Conservation (phyloP, 2,329 filamentous ascomycete species). For the Lasiodiplodia sp. region DNA sequence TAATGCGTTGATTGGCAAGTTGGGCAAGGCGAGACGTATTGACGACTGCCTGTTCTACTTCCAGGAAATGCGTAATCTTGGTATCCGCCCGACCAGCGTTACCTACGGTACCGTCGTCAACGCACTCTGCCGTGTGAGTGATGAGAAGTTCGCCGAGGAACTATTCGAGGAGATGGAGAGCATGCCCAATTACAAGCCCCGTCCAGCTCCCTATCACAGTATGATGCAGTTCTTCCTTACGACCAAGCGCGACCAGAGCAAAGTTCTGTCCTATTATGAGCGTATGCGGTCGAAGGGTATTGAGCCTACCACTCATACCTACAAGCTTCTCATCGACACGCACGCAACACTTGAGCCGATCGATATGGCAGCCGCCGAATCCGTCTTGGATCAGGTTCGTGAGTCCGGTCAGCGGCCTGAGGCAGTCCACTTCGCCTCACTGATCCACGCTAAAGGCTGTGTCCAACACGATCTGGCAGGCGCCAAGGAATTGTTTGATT, state of each 20-base stretch:
- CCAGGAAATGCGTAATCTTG: slow-evolving; percentile 91
- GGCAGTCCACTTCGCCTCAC: slow-evolving; percentile 91
- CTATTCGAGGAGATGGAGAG: slow-evolving; percentile 99
- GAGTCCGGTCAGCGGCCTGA: slow-evolving; percentile 78
- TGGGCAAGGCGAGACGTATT: slow-evolving; percentile 96
- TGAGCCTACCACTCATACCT: slow-evolving; percentile 91
- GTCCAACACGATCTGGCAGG: slow-evolving; percentile 90
- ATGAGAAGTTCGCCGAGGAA: slow-evolving; percentile 97
- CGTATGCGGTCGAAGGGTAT: slow-evolving; percentile 91
- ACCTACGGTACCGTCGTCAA: slow-evolving; percentile 99
- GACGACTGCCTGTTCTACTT: slow-evolving; percentile 99
- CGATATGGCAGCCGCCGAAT: slow-evolving; percentile 86
- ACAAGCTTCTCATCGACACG: slow-evolving; percentile 95
- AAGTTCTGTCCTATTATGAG: slow-evolving; percentile 93
- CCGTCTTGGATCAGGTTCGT: slow-evolving; percentile 80
- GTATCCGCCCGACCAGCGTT: slow-evolving; percentile 94
- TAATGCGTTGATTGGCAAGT: slow-evolving; percentile 97
- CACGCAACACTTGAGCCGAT: slow-evolving; percentile 93
- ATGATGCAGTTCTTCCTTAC: slow-evolving; percentile 99
- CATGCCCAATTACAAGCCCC: slow-evolving; percentile 98
- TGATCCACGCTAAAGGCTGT: slow-evolving; percentile 96
- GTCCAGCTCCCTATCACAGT: slow-evolving; percentile 96
- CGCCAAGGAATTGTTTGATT: slow-evolving; percentile 82
- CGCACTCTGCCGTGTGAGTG: slow-evolving; percentile 93
- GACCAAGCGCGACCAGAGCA: slow-evolving; percentile 93